Conservation (phyloP, 2,329 filamentous ascomycete genomes). For the Sodiomyces alkalinus region DNA sequence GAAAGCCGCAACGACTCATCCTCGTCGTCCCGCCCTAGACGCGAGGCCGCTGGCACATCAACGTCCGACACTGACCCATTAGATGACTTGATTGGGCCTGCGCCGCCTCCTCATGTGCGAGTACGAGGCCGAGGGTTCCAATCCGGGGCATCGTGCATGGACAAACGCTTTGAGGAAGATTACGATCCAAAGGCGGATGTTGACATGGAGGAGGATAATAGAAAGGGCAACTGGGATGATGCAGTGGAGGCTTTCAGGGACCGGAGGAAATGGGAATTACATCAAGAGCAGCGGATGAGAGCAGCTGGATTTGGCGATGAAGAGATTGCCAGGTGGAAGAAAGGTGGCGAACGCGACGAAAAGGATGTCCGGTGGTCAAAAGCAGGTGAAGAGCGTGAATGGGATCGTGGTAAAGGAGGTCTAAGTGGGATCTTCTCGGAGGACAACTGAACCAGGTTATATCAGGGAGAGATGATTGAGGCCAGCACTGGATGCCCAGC, state of each 20-base stretch:
- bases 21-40: neutral
- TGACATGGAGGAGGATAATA: conserved; percentile 27
- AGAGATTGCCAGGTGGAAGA: conserved; percentile 59
- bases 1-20: neutral
- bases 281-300: conserved; percentile 60
- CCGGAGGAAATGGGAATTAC: conserved; percentile 60
- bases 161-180: conserved; percentile 59
- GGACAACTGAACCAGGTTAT: conserved; percentile 7
- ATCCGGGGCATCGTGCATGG: conserved; percentile 50
- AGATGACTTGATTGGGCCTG: conserved; percentile 64
- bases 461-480: no score
- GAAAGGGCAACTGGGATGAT: conserved; percentile 65
- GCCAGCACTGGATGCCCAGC: no score
- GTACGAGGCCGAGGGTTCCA: conserved; percentile 58
- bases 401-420: conserved; percentile 38
- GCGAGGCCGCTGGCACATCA: conserved; percentile 8
- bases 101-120: conserved; percentile 35
- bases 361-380: conserved; percentile 61
- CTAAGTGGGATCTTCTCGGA: conserved; percentile 7
- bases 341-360: conserved; percentile 38
- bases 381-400: conserved; percentile 46
- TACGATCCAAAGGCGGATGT: conserved; percentile 46
- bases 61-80: conserved; percentile 53
- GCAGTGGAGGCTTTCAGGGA: conserved; percentile 66
- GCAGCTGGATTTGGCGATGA: conserved; percentile 66